Conservation (phyloP, 108 stramenopile genomes). For the Schizochytrium sp. region DNA sequence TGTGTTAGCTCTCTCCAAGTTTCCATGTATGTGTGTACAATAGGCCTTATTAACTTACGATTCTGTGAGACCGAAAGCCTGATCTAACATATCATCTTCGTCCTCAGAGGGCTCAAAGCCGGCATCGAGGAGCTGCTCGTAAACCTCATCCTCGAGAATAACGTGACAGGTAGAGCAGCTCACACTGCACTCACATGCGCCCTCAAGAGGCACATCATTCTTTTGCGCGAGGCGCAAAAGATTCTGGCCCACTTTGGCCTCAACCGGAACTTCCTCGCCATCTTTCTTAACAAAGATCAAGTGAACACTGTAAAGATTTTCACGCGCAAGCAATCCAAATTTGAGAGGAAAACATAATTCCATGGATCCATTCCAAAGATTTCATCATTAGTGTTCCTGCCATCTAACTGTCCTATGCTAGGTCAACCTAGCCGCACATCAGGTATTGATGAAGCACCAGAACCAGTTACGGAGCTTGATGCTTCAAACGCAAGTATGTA, state of each 20-base stretch:
- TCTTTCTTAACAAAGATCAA: slow-evolving; percentile 14
- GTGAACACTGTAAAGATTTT: neutral
- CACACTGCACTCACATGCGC: slow-evolving; percentile 96
- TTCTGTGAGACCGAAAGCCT: slow-evolving; percentile 94
- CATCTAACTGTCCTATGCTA: too few relatives aligned
- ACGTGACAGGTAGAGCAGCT: slow-evolving; percentile 97
- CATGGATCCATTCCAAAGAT: too few relatives aligned
- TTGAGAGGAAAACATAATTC: too few relatives aligned
- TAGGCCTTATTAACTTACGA: slow-evolving; percentile 64
- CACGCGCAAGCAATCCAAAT: neutral
- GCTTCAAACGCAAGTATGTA: neutral
- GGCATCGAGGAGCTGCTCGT: slow-evolving; percentile 74
- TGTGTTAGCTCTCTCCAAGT: too few relatives aligned
- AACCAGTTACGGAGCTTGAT: too few relatives aligned
- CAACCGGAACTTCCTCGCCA: neutral
- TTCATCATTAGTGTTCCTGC: too few relatives aligned
- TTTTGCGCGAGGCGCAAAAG: slow-evolving; percentile 59
- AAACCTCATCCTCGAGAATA: slow-evolving; percentile 86
- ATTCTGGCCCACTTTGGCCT: slow-evolving; percentile 61
- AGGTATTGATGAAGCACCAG: too few relatives aligned
- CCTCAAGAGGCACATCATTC: slow-evolving; percentile 61
- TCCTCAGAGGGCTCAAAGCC: slow-evolving; percentile 77
- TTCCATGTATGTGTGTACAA: too few relatives aligned
- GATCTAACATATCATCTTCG: slow-evolving; percentile 97
- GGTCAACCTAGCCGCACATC: too few relatives aligned